Evolutionary conservation across 164 flowering plant genomes (phyloP), one percentile per base, ranked within the genome.

Genomic region (Aristolochia fimbriata): DNA sequence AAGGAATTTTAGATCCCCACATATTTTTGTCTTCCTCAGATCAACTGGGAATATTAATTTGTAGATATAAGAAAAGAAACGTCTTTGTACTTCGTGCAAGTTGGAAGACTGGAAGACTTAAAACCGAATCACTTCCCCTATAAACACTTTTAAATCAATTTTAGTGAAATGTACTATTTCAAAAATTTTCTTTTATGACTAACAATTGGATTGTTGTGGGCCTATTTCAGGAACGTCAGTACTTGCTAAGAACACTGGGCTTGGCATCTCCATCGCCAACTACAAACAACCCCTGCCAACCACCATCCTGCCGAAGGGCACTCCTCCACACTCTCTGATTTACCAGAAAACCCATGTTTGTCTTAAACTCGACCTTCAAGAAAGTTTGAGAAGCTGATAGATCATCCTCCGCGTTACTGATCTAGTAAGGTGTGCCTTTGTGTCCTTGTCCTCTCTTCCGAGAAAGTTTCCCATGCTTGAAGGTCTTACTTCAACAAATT

Each of bases 251-350:
- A 76, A 78, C 90, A 65, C 81, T 91, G 60, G 94, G 96, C 58
- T 62, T 85, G 73, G 86, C 80, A 46, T 80, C 90, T 33, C 82
- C 88, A 41, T 74, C 82, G 12, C 67, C 77, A 0, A 60, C 70
- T 57, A 73, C 73, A 58, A 70, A 70, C 58, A 78, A 75, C 66
- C 68, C 73, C 62, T 68, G 81, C 33, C 82, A 79, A 61, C 81
- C 84, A 64, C 90, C 88, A 45, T 71, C 83, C 63, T 91, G 97
- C 90, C 85, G 80, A 80, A 81, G 94, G 72, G 86, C 85, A 65
- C 92, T 91, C 60, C 90, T 85, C 61, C 83, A 86, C 21, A 82
- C 89, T 71, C 85, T 92, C 63, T 92, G 75, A 78, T 47, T 63
- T 51, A 49, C 23, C 43, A 37, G 12, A 5, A 37, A 37, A 10